phyloP scores from a whole-genome alignment of 441 rosid genomes.

The Jatropha podagrica region DNA sequence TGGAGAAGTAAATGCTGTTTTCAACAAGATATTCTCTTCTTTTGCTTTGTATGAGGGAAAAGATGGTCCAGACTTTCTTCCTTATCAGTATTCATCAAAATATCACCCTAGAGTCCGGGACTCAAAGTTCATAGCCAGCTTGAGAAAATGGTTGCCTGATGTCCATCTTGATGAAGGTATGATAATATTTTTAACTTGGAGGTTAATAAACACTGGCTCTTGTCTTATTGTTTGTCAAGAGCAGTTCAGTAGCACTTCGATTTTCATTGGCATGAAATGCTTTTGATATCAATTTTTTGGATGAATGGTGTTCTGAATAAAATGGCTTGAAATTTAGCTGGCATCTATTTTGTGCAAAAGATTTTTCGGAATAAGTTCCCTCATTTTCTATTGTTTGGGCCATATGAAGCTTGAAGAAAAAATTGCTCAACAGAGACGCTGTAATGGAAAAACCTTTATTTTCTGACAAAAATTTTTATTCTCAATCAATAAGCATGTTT shows the following conservation, averaged over 20 bases:
- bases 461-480: background rate
- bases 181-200: constrained; percentile 4
- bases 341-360: background rate
- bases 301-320: background rate
- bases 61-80: constrained; percentile 38
- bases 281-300: background rate
- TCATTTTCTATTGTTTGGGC: background rate
- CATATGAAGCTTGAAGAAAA: background rate
- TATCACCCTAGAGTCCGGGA: constrained; percentile 45
- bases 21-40: constrained; percentile 53
- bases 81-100: constrained; percentile 53
- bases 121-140: constrained; percentile 40
- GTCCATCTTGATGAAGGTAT: constrained; percentile 47
- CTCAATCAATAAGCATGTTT: background rate
- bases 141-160: constrained; percentile 49
- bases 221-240: background rate
- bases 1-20: constrained; percentile 52
- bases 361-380: background rate
- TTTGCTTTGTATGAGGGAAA: constrained; percentile 61
- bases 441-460: background rate
- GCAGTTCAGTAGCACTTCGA: background rate
- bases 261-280: background rate
- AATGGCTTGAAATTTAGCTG: background rate
- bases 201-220: background rate
- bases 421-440: background rate